phyloP scores from a whole-genome alignment of 2,329 filamentous ascomycete species.

The Aspergillus ibericus region DNA sequence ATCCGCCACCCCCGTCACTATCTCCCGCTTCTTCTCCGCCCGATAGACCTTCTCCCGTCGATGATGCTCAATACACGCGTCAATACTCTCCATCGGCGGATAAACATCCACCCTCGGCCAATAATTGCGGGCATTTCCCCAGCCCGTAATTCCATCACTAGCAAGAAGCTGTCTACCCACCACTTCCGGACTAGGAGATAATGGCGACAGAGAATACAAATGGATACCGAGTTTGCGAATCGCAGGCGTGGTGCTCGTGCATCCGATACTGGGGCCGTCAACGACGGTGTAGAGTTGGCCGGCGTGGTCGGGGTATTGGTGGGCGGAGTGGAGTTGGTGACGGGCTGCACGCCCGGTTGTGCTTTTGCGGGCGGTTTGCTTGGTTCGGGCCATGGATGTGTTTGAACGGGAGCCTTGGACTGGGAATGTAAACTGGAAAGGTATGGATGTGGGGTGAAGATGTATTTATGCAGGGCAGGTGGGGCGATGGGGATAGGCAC shows the following conservation, averaged over 20 bases:
- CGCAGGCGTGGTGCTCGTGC: neutral
- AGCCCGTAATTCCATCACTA: neutral
- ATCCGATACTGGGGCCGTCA: neutral
- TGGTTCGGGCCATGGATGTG: conserved; percentile 2
- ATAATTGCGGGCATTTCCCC: conserved; percentile 19
- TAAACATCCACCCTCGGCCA: conserved; percentile 18
- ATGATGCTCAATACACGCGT: conserved; percentile 17
- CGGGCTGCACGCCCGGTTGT: neutral
- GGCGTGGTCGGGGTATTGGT: neutral
- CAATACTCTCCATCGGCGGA: conserved; percentile 9
- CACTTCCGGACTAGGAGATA: neutral
- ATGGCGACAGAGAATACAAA: neutral
- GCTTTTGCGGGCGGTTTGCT: neutral
- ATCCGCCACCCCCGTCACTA: neutral
- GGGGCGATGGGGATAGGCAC: neutral
- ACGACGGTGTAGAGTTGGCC: neutral
- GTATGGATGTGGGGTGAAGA: neutral
- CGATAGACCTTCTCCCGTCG: conserved; percentile 11
- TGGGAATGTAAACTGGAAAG: no score
- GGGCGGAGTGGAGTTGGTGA: neutral
- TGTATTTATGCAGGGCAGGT: neutral
- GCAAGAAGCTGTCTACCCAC: neutral
- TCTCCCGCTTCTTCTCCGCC: neutral
- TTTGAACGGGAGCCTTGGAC: no score
- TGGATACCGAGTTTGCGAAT: conserved; percentile 4